Conservation (phyloP, 1,284 basidiomycete genomes). For the Porogramme epimiltina region DNA sequence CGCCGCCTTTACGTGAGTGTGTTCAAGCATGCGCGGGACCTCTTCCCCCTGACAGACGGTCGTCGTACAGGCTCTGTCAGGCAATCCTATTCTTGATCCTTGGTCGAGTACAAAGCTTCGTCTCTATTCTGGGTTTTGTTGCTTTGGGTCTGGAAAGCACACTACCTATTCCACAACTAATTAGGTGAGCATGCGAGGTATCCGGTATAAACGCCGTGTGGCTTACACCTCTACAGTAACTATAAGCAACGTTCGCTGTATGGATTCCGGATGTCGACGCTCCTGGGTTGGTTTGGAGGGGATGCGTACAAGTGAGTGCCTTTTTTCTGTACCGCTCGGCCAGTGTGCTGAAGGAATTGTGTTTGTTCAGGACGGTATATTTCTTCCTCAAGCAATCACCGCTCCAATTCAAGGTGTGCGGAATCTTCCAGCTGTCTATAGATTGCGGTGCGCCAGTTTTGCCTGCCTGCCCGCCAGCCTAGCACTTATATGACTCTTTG, state of each 20-base stretch:
- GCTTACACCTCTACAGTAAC: conserved; percentile 48
- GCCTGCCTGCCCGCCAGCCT: no score
- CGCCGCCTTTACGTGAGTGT: conserved; percentile 69
- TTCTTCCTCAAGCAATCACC: conserved; percentile 75
- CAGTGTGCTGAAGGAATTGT: background rate
- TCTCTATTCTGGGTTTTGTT: conserved; percentile 74
- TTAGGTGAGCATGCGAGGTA: conserved; percentile 55
- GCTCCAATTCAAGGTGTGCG: conserved; percentile 79
- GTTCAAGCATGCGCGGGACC: background rate
- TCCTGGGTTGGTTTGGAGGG: conserved; percentile 81
- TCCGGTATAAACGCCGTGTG: conserved; percentile 17
- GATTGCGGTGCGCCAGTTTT: conserved; percentile 57
- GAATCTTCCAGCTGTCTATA: conserved; percentile 78
- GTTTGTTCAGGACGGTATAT: conserved; percentile 61
- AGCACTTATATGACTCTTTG: conserved; percentile 14
- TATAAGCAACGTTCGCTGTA: conserved; percentile 77
- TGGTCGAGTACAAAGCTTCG: conserved; percentile 62
- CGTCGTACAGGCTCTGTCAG: conserved; percentile 57
- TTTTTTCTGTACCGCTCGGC: conserved; percentile 10
- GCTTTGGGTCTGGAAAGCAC: conserved; percentile 83
- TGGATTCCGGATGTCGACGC: conserved; percentile 81
- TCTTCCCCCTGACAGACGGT: conserved; percentile 18
- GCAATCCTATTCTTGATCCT: conserved; percentile 77
- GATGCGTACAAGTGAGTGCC: conserved; percentile 80
- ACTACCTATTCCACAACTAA: conserved; percentile 78